Evolutionary conservation across 805 yeast genomes (phyloP).

Genomic region (Lachancea cidri): DNA sequence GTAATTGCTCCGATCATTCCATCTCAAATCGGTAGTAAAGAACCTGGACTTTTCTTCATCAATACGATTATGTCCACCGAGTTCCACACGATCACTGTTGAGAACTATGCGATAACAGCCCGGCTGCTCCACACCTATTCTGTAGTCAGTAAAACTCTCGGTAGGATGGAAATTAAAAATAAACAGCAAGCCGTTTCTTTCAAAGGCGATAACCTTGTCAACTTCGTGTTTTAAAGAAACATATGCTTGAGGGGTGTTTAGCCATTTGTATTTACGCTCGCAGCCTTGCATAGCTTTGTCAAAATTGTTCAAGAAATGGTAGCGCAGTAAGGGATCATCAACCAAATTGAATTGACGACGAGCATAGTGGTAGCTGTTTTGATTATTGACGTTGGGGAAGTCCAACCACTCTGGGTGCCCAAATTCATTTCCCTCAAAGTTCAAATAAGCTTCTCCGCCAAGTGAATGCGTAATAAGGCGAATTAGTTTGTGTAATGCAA

Average conservation of each 20-base stretch:
- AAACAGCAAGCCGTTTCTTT: conserved; percentile 79
- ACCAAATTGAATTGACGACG: conserved; percentile 89
- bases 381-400: conserved; percentile 88
- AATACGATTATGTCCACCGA: conserved; percentile 80
- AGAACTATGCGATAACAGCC: conserved; percentile 74
- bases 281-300: conserved; percentile 79
- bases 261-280: conserved; percentile 68
- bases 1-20: conserved; percentile 78
- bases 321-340: conserved; percentile 74
- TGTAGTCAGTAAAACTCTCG: conserved; percentile 75
- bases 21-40: conserved; percentile 65
- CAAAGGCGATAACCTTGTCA: conserved; percentile 86
- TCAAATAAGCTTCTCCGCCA: conserved; percentile 97
- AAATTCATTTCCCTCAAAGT: conserved; percentile 96
- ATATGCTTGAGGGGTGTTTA: conserved; percentile 69
- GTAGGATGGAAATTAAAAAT: conserved; percentile 89
- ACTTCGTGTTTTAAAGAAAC: conserved; percentile 82
- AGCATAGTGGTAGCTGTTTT: conserved; percentile 86
- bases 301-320: conserved; percentile 72
- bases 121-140: conserved; percentile 79
- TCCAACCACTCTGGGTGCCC: conserved; percentile 99
- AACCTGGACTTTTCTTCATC: conserved; percentile 49
- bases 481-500: conserved; percentile 86
- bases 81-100: conserved; percentile 63
- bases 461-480: conserved; percentile 79